Percentiles rank a stretch among this genome's conserved stretches.
These are phyloP conservation scores for Protomyces arabidopsidicola DNA, from an alignment of 1,139 yeast species.

Conservation along the genomic window DNA sequence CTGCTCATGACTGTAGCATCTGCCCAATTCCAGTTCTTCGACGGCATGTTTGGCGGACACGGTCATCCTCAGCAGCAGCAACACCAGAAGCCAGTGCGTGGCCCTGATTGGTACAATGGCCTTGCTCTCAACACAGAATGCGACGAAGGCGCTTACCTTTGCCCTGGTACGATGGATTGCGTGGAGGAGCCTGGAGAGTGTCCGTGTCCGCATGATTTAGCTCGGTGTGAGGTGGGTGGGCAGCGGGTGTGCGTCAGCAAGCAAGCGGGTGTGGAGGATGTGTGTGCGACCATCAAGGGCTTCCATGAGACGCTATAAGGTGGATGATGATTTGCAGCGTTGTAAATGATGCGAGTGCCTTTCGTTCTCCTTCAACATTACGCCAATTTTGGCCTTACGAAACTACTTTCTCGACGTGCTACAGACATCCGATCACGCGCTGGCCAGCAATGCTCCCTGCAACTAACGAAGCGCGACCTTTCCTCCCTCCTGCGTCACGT, in stretches of 20 bases:
- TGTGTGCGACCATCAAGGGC: conserved; percentile 11
- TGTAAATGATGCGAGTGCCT: too few relatives aligned
- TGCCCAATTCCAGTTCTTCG: conserved; percentile 26
- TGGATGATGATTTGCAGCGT: too few relatives aligned
- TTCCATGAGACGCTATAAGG: not conserved
- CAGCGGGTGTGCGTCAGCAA: conserved; percentile 17
- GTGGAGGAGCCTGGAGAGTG: conserved; percentile 4
- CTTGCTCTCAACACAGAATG: conserved; percentile 13
- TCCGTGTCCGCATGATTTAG: conserved; percentile 15
- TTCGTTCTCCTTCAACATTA: too few relatives aligned
- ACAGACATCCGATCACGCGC: too few relatives aligned
- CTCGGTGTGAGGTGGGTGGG: conserved; percentile 4
- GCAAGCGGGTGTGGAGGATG: conserved; percentile 3
- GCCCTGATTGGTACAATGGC: conserved; percentile 17
- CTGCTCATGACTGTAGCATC: not conserved
- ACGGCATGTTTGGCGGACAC: conserved; percentile 12
- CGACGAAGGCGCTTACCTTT: conserved; percentile 1
- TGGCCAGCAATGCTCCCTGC: not conserved
- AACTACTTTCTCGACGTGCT: too few relatives aligned
- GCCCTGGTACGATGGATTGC: conserved; percentile 20
- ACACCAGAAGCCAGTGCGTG: not conserved
- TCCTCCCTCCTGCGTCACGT: too few relatives aligned
- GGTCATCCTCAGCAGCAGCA: conserved; percentile 6
- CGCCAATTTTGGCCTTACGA: too few relatives aligned
- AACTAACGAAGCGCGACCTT: too few relatives aligned